Percentiles rank a stretch among this genome's conserved stretches.
These are phyloP conservation scores for Fusarium sp. DNA, from an alignment of 2,329 filamentous ascomycete species.

Conservation along the genomic window DNA sequence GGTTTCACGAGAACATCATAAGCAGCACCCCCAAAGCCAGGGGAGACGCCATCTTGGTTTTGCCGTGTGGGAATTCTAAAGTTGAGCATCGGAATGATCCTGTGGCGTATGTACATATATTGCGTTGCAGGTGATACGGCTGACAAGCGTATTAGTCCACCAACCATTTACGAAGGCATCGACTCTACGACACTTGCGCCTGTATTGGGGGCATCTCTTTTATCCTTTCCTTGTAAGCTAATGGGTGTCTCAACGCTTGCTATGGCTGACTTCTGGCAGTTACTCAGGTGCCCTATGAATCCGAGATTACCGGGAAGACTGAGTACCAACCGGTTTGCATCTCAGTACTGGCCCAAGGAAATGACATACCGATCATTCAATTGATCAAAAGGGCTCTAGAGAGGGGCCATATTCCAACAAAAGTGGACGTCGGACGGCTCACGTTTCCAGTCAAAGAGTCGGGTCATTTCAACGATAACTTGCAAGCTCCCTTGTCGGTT, in stretches of 20 bases:
- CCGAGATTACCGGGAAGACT: slow-evolving; percentile 45
- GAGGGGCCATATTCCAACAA: slow-evolving; percentile 47
- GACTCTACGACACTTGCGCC: slow-evolving; percentile 47
- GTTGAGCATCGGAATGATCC: slow-evolving; percentile 48
- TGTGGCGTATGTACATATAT: slow-evolving; percentile 42
- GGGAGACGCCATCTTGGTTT: slow-evolving; percentile 46
- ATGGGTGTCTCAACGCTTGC: not conserved
- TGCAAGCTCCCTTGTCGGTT: slow-evolving; percentile 10
- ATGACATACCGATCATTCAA: slow-evolving; percentile 47
- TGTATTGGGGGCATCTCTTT: slow-evolving; percentile 50
- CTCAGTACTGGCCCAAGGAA: slow-evolving; percentile 49
- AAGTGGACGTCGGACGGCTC: slow-evolving; percentile 49
- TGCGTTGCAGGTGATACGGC: slow-evolving; percentile 15
- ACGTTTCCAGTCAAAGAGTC: slow-evolving; percentile 47
- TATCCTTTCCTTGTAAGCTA: slow-evolving; percentile 55
- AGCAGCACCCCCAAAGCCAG: slow-evolving; percentile 33
- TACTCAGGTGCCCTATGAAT: slow-evolving; percentile 51
- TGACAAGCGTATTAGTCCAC: slow-evolving; percentile 45
- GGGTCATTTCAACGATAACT: not conserved
- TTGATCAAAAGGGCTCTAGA: slow-evolving; percentile 50
- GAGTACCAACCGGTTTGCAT: slow-evolving; percentile 52
- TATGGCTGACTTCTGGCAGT: slow-evolving; percentile 44
- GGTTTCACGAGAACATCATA: slow-evolving; percentile 52
- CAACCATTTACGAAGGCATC: slow-evolving; percentile 46
- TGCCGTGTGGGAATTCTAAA: slow-evolving; percentile 45